Percentiles rank a stretch among this genome's conserved stretches.
phyloP scores from a whole-genome alignment of 2,329 filamentous ascomycete genomes.

The Cladosporium sp. region DNA sequence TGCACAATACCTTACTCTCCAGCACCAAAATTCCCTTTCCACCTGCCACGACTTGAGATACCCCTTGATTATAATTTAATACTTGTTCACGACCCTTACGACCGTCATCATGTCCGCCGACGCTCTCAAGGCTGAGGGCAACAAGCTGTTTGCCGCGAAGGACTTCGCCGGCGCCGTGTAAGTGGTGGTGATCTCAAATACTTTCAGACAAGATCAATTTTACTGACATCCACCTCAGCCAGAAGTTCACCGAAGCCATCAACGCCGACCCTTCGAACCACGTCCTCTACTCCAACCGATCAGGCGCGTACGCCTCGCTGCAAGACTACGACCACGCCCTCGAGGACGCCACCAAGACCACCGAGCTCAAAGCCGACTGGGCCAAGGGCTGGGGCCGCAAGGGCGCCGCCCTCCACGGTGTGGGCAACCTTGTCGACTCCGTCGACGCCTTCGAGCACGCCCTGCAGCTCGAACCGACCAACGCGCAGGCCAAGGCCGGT shows the following conservation, averaged over 20 bases:
- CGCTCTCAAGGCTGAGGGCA: conserved; percentile 94
- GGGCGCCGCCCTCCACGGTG: conserved; percentile 83
- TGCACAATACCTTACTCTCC: not conserved
- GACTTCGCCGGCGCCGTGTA: conserved; percentile 95
- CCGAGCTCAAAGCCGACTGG: conserved; percentile 95
- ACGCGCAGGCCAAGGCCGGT: conserved; percentile 88
- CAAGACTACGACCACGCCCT: conserved; percentile 82
- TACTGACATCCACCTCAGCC: conserved; percentile 49
- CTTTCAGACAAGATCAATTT: not conserved
- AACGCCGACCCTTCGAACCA: conserved; percentile 84
- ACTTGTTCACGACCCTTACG: conserved; percentile 10
- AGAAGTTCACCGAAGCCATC: conserved; percentile 93
- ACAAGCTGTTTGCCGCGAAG: conserved; percentile 97
- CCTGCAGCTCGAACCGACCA: conserved; percentile 86
- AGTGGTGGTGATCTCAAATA: conserved; percentile 40
- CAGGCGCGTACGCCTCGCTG: conserved; percentile 81
- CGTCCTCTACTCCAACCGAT: conserved; percentile 97
- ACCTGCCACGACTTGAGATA: conserved; percentile 10
- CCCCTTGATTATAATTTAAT: conserved; percentile 4
- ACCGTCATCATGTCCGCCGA: conserved; percentile 55
- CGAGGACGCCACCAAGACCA: conserved; percentile 88
- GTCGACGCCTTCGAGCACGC: conserved; percentile 90
- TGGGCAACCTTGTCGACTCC: conserved; percentile 78
- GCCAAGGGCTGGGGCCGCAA: conserved; percentile 94
- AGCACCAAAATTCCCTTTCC: not conserved